Percentiles rank a stretch among this genome's conserved stretches.
Conservation (phyloP, 331 rosid genomes). For the Ulmus americana region DNA sequence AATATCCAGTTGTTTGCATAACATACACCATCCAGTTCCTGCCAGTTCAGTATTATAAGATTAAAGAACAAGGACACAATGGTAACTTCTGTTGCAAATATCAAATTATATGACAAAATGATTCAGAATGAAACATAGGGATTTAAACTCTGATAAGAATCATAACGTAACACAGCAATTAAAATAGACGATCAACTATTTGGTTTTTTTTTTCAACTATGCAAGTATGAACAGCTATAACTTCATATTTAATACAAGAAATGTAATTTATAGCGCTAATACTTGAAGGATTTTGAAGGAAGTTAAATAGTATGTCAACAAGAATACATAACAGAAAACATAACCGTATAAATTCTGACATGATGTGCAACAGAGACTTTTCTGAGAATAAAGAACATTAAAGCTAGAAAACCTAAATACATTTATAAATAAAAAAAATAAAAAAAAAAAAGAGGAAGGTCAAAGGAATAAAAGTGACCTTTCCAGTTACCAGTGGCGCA, state of each 20-base stretch:
- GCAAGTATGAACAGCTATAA: no score
- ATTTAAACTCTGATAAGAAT: neutral
- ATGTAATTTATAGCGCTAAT: no score
- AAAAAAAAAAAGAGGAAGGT: neutral
- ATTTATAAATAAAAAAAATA: no score
- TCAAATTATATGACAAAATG: neutral
- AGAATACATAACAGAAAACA: no score
- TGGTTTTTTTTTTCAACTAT: no score
- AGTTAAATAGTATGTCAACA: no score
- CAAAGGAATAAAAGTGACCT: neutral
- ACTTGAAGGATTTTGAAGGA: no score
- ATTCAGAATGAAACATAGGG: neutral
- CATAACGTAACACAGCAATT: no score
- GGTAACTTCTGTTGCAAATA: neutral
- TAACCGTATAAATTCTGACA: no score
- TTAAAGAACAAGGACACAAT: neutral
- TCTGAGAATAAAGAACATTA: neutral
- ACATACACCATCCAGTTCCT: slow-evolving; percentile 69
- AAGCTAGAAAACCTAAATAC: neutral
- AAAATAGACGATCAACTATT: no score
- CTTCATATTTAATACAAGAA: no score
- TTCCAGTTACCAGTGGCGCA: neutral
- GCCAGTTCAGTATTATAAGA: slow-evolving; percentile 31
- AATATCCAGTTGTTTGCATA: slow-evolving; percentile 51
- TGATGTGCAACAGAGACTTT: neutral